These are phyloP conservation scores for Magnolia kwangsiensis DNA, from an alignment of 164 flowering plant genomes.

Conservation along the genomic window DNA sequence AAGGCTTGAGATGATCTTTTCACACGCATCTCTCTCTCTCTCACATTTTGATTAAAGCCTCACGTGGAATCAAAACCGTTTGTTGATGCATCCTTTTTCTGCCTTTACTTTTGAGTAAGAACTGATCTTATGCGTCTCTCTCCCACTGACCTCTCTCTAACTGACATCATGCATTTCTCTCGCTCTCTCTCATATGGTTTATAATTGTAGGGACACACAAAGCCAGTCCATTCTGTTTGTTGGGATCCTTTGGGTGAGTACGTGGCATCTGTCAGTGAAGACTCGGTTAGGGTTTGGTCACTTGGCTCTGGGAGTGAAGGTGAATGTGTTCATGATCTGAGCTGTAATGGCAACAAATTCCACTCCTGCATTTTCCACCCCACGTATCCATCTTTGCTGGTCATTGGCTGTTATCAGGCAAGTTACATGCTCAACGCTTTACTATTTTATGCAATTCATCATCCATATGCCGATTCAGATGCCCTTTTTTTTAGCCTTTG, in stretches of 20 bases:
- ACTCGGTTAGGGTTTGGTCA: slow-evolving; percentile 64
- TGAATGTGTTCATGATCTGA: slow-evolving; percentile 64
- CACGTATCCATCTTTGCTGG: slow-evolving; percentile 40
- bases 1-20: too few species aligned
- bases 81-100: background rate
- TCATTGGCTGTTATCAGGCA: slow-evolving; percentile 78
- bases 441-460: background rate
- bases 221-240: slow-evolving; percentile 49
- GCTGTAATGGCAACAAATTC: slow-evolving; percentile 49
- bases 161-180: background rate
- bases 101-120: background rate
- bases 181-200: background rate
- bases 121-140: too few species aligned
- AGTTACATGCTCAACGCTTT: slow-evolving; percentile 10
- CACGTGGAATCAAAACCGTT: too few species aligned
- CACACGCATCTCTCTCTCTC: too few species aligned
- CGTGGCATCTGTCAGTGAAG: slow-evolving; percentile 74
- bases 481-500: background rate
- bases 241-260: slow-evolving; percentile 72
- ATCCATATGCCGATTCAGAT: background rate
- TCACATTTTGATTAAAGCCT: too few species aligned
- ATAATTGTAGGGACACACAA: slow-evolving; percentile 57
- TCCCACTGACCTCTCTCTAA: too few species aligned
- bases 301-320: slow-evolving; percentile 52
- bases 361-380: slow-evolving; percentile 76